A percentile compares a stretch with the other conserved stretches of the same genome.
Evolutionary conservation across 108 stramenopile species (phyloP).

Genomic region (Cyclotella atomus): DNA sequence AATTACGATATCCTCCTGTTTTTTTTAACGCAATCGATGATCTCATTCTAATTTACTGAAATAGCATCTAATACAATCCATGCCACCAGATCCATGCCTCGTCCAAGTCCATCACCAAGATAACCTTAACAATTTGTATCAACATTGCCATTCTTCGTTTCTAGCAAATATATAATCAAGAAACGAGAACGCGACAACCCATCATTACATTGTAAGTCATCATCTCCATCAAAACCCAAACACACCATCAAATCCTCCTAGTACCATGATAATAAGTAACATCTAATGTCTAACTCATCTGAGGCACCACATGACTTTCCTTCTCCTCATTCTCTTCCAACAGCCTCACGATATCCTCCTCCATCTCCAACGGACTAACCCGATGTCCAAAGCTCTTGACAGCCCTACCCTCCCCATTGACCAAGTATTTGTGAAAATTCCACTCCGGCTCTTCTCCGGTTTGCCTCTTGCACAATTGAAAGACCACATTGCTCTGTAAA

Average conservation of each 20-base stretch:
- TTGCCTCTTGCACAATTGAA: constrained; percentile 58
- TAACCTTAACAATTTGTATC: too few species aligned
- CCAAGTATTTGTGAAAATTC: constrained; percentile 87
- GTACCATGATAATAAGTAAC: neutral
- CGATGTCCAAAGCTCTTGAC: constrained; percentile 65
- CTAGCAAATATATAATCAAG: too few species aligned
- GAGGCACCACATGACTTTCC: neutral
- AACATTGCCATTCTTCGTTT: too few species aligned
- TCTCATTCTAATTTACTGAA: too few species aligned
- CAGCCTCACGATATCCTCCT: constrained; percentile 65
- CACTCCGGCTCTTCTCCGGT: constrained; percentile 49
- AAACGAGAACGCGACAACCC: too few species aligned
- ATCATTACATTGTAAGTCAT: neutral
- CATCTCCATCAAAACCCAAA: neutral
- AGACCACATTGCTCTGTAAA: constrained; percentile 64
- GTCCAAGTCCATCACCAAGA: too few species aligned
- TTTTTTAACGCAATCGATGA: too few species aligned
- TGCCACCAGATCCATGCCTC: too few species aligned
- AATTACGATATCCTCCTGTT: too few species aligned
- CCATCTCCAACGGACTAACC: constrained; percentile 58
- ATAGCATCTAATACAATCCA: too few species aligned
- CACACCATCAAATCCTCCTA: neutral
- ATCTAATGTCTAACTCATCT: neutral
- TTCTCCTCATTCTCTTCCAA: constrained; percentile 39
- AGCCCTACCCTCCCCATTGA: constrained; percentile 67